Percentiles rank a stretch among this genome's conserved stretches.
Evolutionary conservation across 2,329 filamentous ascomycete genomes (phyloP).

Genomic region (Aspergillus sp.): DNA sequence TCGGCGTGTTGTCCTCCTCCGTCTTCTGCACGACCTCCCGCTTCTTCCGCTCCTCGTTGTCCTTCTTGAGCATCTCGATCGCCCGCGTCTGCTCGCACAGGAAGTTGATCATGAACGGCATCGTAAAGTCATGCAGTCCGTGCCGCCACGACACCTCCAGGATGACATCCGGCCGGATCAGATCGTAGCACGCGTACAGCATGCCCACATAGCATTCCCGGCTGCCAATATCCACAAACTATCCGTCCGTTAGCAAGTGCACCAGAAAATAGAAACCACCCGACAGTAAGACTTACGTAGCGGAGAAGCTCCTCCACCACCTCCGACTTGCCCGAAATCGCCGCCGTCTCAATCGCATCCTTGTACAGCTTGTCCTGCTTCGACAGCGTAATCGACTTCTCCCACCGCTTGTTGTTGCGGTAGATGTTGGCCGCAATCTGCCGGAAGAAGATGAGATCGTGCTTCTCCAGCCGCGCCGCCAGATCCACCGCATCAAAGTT

Average conservation of each 20-base stretch:
- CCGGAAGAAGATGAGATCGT: slow-evolving; percentile 98
- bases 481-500: slow-evolving; percentile 97
- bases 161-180: slow-evolving; percentile 88
- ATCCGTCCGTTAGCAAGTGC: slow-evolving; percentile 80
- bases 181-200: slow-evolving; percentile 97
- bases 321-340: slow-evolving; percentile 83
- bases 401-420: slow-evolving; percentile 99
- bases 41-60: slow-evolving; percentile 90
- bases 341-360: slow-evolving; percentile 96
- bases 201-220: slow-evolving; percentile 99
- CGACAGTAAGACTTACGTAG: slow-evolving; percentile 75
- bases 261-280: background rate
- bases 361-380: slow-evolving; percentile 99
- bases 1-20: slow-evolving; percentile 90
- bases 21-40: slow-evolving; percentile 73
- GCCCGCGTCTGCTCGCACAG: slow-evolving; percentile 86
- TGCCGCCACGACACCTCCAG: slow-evolving; percentile 97
- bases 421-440: slow-evolving; percentile 98
- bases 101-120: slow-evolving; percentile 99
- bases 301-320: slow-evolving; percentile 93
- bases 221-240: slow-evolving; percentile 99
- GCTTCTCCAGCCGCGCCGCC: slow-evolving; percentile 89
- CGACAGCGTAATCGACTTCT: slow-evolving; percentile 94
- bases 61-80: slow-evolving; percentile 80
- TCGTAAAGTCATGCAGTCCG: slow-evolving; percentile 92